Percentiles rank a stretch among this genome's conserved stretches.
These are phyloP conservation scores for Chlorociboria aeruginascens DNA, from an alignment of 495 filamentous ascomycete genomes.

Conservation along the genomic window DNA sequence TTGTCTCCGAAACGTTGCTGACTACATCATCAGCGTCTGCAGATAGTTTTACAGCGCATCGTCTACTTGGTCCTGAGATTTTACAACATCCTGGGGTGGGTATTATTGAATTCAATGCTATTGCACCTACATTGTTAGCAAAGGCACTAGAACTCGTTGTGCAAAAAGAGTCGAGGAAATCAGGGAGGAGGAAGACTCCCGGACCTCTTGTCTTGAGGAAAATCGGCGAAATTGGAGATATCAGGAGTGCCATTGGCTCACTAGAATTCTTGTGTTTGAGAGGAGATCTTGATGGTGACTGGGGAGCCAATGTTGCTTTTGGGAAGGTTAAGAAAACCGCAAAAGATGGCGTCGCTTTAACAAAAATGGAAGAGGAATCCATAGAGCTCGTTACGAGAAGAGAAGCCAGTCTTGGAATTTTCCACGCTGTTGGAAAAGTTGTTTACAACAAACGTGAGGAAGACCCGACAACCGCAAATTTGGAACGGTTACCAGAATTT, in stretches of 20 bases:
- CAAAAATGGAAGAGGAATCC: slow-evolving; percentile 58
- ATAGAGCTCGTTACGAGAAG: slow-evolving; percentile 68
- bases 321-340: slow-evolving; percentile 43
- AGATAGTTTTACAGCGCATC: slow-evolving; percentile 83
- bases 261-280: slow-evolving; percentile 84
- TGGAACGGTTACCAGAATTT: slow-evolving; percentile 45
- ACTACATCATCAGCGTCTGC: slow-evolving; percentile 62
- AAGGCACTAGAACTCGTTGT: slow-evolving; percentile 74
- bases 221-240: slow-evolving; percentile 75
- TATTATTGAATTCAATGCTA: slow-evolving; percentile 80
- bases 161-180: slow-evolving; percentile 64
- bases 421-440: slow-evolving; percentile 92
- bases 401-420: slow-evolving; percentile 79
- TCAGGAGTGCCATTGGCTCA: slow-evolving; percentile 79
- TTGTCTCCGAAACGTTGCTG: slow-evolving; percentile 79
- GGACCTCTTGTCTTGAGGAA: slow-evolving; percentile 59
- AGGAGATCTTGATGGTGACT: slow-evolving; percentile 49
- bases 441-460: slow-evolving; percentile 81
- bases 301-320: slow-evolving; percentile 55
- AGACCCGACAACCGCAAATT: slow-evolving; percentile 20
- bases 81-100: slow-evolving; percentile 61
- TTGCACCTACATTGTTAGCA: slow-evolving; percentile 75
- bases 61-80: slow-evolving; percentile 75
- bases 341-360: slow-evolving; percentile 40
- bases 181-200: slow-evolving; percentile 52